Conservation (phyloP, 2,329 filamentous ascomycete genomes). For the Monosporascus cannonballus region DNA sequence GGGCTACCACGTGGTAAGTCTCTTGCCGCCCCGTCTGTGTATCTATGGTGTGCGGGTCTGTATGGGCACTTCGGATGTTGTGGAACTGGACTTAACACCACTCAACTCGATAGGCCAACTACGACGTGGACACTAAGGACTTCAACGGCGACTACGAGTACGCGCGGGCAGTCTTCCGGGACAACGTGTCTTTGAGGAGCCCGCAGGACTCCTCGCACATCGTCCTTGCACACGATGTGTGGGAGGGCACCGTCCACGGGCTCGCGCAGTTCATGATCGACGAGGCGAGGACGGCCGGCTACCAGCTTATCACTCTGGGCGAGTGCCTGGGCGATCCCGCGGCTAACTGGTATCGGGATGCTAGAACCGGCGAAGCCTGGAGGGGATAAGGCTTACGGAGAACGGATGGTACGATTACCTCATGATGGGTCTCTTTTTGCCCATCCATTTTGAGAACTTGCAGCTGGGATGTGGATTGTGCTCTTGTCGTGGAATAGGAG, state of each 20-base stretch:
- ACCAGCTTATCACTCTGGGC: slow-evolving; percentile 15
- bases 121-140: slow-evolving; percentile 25
- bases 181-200: not conserved
- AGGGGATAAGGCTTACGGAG: not conserved
- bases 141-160: slow-evolving; percentile 22
- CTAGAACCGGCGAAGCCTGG: slow-evolving; percentile 10
- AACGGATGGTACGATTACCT: not conserved
- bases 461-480: too few relatives aligned
- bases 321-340: slow-evolving; percentile 16
- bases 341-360: slow-evolving; percentile 16
- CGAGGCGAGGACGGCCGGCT: slow-evolving; percentile 9
- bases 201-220: slow-evolving; percentile 17
- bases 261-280: slow-evolving; percentile 15
- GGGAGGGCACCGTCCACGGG: slow-evolving; percentile 11
- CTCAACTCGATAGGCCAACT: slow-evolving; percentile 17
- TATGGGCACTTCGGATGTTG: not conserved
- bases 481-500: too few relatives aligned
- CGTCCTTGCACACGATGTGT: slow-evolving; percentile 17
- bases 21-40: slow-evolving; percentile 3
- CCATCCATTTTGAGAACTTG: not conserved
- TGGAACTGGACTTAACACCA: not conserved
- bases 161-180: not conserved
- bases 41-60: too few relatives aligned
- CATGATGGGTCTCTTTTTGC: not conserved
- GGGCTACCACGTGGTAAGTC: slow-evolving; percentile 27